Conservation (phyloP, 2,329 filamentous ascomycete species). For the Aureobasidium melanogenum region DNA sequence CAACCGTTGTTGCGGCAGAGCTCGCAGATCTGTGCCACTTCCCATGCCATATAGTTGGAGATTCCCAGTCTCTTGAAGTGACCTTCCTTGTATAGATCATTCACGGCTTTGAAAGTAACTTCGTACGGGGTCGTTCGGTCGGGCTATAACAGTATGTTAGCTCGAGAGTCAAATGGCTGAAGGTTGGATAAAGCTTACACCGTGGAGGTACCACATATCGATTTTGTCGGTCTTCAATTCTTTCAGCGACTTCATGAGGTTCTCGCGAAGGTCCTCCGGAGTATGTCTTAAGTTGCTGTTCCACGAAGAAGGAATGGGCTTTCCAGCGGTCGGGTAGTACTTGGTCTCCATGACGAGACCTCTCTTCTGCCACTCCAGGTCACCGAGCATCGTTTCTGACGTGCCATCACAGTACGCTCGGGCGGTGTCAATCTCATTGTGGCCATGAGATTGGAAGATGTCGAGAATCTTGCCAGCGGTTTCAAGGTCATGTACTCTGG, state of each 20-base stretch:
- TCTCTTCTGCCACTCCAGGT: conserved; percentile 21
- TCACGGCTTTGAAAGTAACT: conserved; percentile 38
- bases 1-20: conserved; percentile 35
- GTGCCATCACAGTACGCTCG: conserved; percentile 21
- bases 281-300: conserved; percentile 19
- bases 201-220: conserved; percentile 44
- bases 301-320: conserved; percentile 14
- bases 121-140: conserved; percentile 39
- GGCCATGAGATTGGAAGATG: conserved; percentile 22
- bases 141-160: conserved; percentile 20
- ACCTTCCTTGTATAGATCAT: conserved; percentile 38
- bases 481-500: conserved; percentile 19
- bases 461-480: conserved; percentile 19
- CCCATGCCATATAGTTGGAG: conserved; percentile 38
- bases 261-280: conserved; percentile 26
- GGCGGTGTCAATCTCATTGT: conserved; percentile 24
- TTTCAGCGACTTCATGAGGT: conserved; percentile 28
- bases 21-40: conserved; percentile 41
- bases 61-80: conserved; percentile 38
- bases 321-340: conserved; percentile 18
- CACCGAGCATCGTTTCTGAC: conserved; percentile 21
- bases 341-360: conserved; percentile 24
- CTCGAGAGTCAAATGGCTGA: not conserved
- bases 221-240: conserved; percentile 34
- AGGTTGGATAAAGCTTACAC: conserved; percentile 4